phyloP scores from a whole-genome alignment of 2,329 filamentous ascomycete species.

The Rhinocladiella similis region DNA sequence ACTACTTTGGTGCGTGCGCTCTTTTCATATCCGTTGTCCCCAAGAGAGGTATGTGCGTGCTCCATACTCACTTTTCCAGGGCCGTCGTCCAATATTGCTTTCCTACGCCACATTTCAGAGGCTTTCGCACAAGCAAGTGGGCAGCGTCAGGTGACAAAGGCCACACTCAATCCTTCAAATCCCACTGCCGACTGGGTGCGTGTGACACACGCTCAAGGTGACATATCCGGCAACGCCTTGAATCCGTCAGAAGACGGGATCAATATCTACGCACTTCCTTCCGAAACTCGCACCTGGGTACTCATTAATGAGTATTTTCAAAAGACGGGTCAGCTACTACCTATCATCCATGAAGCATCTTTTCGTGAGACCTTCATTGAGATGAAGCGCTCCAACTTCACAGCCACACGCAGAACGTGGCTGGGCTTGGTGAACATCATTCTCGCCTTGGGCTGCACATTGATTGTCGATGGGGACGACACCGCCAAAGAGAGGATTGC shows the following conservation, averaged over 20 bases:
- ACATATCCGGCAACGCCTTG: background rate
- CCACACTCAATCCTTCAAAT: slow-evolving; percentile 1
- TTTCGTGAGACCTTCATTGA: slow-evolving; percentile 40
- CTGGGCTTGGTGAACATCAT: slow-evolving; percentile 53
- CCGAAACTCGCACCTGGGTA: slow-evolving; percentile 20
- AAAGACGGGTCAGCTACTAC: slow-evolving; percentile 40
- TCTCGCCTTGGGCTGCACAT: slow-evolving; percentile 49
- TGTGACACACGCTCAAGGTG: slow-evolving; percentile 1
- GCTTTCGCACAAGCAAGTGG: slow-evolving; percentile 28
- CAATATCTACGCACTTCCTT: slow-evolving; percentile 36
- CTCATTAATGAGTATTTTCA: slow-evolving; percentile 16
- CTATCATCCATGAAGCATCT: slow-evolving; percentile 40
- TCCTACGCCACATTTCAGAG: slow-evolving; percentile 40
- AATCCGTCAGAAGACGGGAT: slow-evolving; percentile 14
- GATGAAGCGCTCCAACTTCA: slow-evolving; percentile 34
- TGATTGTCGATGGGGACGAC: slow-evolving; percentile 33
- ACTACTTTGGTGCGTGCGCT: slow-evolving; percentile 34
- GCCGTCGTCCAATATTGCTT: slow-evolving; percentile 46
- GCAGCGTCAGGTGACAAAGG: background rate
- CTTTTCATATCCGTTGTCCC: background rate
- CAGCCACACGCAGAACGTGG: slow-evolving; percentile 48
- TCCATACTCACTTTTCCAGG: slow-evolving; percentile 27
- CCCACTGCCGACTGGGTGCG: slow-evolving; percentile 6
- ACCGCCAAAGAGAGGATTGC: slow-evolving; percentile 38
- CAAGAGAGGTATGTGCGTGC: background rate